Percentiles rank a stretch among this genome's conserved stretches.
Evolutionary conservation across 768 basidiomycete genomes (phyloP).

Genomic region (Roridomyces roridus): DNA sequence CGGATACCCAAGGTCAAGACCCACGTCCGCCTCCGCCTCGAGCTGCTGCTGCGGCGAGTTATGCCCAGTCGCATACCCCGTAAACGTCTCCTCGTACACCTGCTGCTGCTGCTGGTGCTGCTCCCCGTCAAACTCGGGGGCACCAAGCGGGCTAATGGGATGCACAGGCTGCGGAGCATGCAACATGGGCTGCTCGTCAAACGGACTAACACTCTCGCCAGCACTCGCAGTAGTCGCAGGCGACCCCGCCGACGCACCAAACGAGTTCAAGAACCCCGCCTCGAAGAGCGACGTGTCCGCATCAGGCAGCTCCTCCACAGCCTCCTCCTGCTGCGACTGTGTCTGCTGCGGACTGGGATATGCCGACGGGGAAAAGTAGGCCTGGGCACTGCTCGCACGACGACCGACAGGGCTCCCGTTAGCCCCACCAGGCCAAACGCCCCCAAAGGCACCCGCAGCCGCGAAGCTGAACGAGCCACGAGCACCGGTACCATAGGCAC

Average conservation of each 20-base stretch:
- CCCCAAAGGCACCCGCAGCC: conserved; percentile 16
- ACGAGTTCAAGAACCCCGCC: conserved; percentile 43
- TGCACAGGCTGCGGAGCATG: conserved; percentile 25
- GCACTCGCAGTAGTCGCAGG: neutral
- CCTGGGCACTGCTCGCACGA: conserved; percentile 44
- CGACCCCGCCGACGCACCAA: conserved; percentile 17
- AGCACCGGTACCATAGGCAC: neutral
- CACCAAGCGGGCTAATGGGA: conserved; percentile 9
- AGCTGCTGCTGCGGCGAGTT: too few relatives aligned
- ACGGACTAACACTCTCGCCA: conserved; percentile 17
- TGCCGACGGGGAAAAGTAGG: conserved; percentile 43
- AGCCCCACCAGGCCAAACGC: conserved; percentile 2
- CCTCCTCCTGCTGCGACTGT: conserved; percentile 53
- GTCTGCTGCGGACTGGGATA: conserved; percentile 46
- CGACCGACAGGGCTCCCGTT: conserved; percentile 18
- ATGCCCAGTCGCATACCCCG: neutral
- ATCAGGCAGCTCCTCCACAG: conserved; percentile 56
- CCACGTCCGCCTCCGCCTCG: neutral
- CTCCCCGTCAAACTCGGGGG: conserved; percentile 9
- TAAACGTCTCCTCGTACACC: neutral
- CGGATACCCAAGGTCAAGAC: conserved; percentile 6
- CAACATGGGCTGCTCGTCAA: conserved; percentile 13
- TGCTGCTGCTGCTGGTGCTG: conserved; percentile 6
- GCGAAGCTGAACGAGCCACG: conserved; percentile 21
- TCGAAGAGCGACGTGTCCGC: conserved; percentile 56